These are phyloP conservation scores for Blyttiomyces sp. DNA, from an alignment of 371 early-diverging fungal species.

Conservation along the genomic window DNA sequence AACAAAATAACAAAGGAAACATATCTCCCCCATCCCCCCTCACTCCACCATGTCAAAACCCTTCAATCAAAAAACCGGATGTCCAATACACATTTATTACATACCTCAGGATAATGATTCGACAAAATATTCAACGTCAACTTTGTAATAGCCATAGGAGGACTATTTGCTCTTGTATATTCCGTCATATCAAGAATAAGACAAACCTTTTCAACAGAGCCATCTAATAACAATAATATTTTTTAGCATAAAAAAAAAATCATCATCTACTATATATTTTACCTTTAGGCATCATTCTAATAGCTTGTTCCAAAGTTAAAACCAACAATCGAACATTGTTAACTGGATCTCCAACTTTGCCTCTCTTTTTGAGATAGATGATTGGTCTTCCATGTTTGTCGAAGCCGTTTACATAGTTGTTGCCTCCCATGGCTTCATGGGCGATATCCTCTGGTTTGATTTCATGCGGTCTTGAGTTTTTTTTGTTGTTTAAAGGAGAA, in stretches of 20 bases:
- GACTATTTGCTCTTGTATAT: conserved; percentile 21
- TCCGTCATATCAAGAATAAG: conserved; percentile 22
- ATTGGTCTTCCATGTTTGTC: conserved; percentile 11
- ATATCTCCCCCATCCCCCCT: too few species aligned
- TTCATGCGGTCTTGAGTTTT: conserved; percentile 63
- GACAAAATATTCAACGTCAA: conserved; percentile 17
- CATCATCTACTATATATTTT: neutral
- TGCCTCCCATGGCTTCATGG: conserved; percentile 46
- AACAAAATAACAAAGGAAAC: too few species aligned
- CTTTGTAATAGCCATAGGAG: conserved; percentile 17
- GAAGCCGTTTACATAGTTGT: conserved; percentile 11
- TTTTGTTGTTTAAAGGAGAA: conserved; percentile 10
- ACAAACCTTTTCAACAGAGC: conserved; percentile 16
- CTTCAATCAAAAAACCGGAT: too few species aligned
- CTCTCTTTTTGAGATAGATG: conserved; percentile 13
- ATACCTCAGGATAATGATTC: conserved; percentile 20
- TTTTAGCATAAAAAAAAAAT: too few species aligned
- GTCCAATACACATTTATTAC: too few species aligned
- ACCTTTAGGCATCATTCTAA: conserved; percentile 18
- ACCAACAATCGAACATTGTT: conserved; percentile 12
- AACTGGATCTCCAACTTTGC: neutral
- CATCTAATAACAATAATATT: too few species aligned
- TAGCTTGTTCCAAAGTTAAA: conserved; percentile 17
- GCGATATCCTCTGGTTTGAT: conserved; percentile 69
- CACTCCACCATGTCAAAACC: too few species aligned